Conservation (phyloP, 257 asterid genomes). For the Henckelia pumila region DNA sequence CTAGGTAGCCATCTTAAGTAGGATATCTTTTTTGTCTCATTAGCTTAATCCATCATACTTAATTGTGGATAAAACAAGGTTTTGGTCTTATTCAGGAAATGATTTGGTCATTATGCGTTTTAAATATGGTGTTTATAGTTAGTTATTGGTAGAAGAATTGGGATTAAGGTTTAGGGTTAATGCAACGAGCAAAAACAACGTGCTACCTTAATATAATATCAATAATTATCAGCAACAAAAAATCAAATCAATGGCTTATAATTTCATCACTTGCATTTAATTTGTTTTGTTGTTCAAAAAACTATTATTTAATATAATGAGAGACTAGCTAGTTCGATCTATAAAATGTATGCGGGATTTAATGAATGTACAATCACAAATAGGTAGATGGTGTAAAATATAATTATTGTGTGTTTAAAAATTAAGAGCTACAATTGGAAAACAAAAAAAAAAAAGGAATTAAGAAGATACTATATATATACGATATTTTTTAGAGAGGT, state of each 20-base stretch:
- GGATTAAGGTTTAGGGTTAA: conserved; percentile 45
- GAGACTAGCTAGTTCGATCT: too few species aligned
- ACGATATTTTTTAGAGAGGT: too few species aligned
- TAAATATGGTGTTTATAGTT: conserved; percentile 11
- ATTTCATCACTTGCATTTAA: conserved; percentile 11
- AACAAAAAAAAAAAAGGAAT: too few species aligned
- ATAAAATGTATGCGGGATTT: too few species aligned
- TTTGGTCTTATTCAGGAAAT: conserved; percentile 18
- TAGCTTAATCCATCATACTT: conserved; percentile 31
- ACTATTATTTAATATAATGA: not conserved
- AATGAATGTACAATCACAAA: too few species aligned
- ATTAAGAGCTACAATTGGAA: too few species aligned
- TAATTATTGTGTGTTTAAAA: too few species aligned
- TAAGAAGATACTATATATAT: too few species aligned
- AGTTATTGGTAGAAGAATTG: conserved; percentile 27
- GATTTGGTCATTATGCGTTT: conserved; percentile 17
- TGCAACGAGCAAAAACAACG: conserved; percentile 54
- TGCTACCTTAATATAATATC: conserved; percentile 29
- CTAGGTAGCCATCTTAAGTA: conserved; percentile 33
- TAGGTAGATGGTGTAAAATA: too few species aligned
- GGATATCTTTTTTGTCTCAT: conserved; percentile 33
- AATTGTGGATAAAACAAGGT: not conserved
- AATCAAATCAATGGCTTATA: not conserved
- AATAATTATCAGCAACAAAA: conserved; percentile 1
- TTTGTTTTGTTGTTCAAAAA: conserved; percentile 13